Conservation (phyloP, 225 moss, liverwort and hornwort species). For the Polytrichum commune region DNA sequence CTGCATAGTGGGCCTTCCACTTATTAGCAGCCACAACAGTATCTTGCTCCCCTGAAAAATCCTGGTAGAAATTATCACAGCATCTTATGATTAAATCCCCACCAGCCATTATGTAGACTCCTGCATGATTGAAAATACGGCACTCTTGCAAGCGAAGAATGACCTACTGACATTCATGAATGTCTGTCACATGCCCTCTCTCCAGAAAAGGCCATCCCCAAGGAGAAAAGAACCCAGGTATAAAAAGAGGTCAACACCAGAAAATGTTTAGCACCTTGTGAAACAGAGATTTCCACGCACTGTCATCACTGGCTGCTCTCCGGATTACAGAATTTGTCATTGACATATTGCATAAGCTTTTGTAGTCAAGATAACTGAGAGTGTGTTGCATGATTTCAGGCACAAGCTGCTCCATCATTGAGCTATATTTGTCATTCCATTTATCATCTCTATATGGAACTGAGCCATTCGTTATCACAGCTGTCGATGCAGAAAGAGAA, state of each 20-base stretch:
- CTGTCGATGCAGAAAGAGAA: not conserved
- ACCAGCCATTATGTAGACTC: too few relatives aligned
- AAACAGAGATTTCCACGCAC: conserved; percentile 60
- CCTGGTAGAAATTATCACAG: conserved; percentile 22
- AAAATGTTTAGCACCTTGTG: conserved; percentile 35
- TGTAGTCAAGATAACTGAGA: conserved; percentile 60
- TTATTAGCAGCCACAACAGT: conserved; percentile 39
- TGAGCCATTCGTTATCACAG: conserved; percentile 7
- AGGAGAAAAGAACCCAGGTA: not conserved
- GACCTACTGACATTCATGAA: not conserved
- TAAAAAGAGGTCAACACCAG: not conserved
- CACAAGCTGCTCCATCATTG: conserved; percentile 67
- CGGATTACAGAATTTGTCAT: conserved; percentile 62
- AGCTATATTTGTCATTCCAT: conserved; percentile 24
- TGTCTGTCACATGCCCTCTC: not conserved
- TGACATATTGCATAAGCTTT: conserved; percentile 57
- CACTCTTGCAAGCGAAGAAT: too few relatives aligned
- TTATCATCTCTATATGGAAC: conserved; percentile 7
- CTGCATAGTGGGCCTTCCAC: conserved; percentile 62
- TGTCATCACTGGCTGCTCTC: conserved; percentile 62
- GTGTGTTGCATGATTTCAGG: conserved; percentile 69
- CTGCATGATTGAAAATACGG: too few relatives aligned
- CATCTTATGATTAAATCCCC: too few relatives aligned
- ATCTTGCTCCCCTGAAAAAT: conserved; percentile 60
- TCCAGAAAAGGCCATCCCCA: not conserved